Evolutionary conservation across 805 yeast genomes (phyloP), one percentile per base, ranked within the genome.

Genomic region (Scheffersomyces lignosus): DNA sequence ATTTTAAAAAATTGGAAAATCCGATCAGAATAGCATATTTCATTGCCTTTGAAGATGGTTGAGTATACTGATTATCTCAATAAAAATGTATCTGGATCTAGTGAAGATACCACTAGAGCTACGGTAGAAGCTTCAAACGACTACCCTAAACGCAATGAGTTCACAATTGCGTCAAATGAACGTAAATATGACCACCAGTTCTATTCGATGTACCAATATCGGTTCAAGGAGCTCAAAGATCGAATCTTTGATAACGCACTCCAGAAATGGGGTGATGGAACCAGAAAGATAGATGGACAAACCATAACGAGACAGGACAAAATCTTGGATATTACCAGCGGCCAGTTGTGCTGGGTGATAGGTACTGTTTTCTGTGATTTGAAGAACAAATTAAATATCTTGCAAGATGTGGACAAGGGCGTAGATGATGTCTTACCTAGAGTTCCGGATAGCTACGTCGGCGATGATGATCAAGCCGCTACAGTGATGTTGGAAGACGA

Each of bases 291-390:
- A 6, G 65, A 68, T 30, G 70, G 68, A 4, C 58, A 59, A 37
- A 48, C 43, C 1, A 58, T 68, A 4, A 40, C 41, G 16, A 61
- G 54, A 37, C 64, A 62, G 31, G 64, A 66, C 18, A 70, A 67
- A 48, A 69, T 69, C 29, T 38, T 88, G 40, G 95, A 87, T 49
- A 78, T 87, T 6, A 62, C 66, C 8, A 70, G 75, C 22, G 77
- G 80, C 40, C 71, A 76, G 41, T 73, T 83, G 14, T 75, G 87
- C 44, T 93, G 91, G 91, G 80, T 88, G 9, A 71, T 83, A 17
- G 99, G 99, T 2, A 87, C 97, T 0, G 72, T 90, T 0, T 88
- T 83, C 52, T 75, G 87, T 50, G 96, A 90, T 43, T 74, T 87
- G 81, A 80, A 80, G 52, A 78, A 79, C 52, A 93, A 93, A 54